A percentile compares a stretch with the other conserved stretches of the same genome.
Evolutionary conservation across 2,329 filamentous ascomycete species (phyloP).

Genomic region (Neoarthrinium moseri): DNA sequence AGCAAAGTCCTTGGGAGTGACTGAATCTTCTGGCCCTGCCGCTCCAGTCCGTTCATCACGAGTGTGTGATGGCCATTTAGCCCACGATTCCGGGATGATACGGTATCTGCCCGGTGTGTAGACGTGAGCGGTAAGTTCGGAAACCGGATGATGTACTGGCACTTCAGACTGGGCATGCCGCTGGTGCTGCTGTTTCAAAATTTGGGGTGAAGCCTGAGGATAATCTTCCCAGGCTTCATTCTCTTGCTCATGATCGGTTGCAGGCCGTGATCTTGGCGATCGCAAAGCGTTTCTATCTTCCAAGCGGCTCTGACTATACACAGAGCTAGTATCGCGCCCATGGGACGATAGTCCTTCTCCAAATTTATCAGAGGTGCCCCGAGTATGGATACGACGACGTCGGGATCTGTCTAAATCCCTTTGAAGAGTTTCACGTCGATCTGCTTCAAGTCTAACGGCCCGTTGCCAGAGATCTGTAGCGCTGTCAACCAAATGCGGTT

Average conservation of each 20-base stretch:
- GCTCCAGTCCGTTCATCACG: constrained; percentile 23
- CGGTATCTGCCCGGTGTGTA: constrained; percentile 7
- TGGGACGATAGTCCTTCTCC: neutral
- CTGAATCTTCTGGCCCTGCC: constrained; percentile 23
- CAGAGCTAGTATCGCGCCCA: constrained; percentile 1
- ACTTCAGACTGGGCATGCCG: constrained; percentile 23
- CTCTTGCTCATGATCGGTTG: neutral
- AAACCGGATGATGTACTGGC: constrained; percentile 8
- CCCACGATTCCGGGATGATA: constrained; percentile 28
- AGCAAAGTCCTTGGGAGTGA: constrained; percentile 25
- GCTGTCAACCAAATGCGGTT: constrained; percentile 9
- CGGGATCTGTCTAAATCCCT: neutral
- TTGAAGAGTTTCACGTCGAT: constrained; percentile 2
- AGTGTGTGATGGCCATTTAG: constrained; percentile 31
- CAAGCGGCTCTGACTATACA: neutral
- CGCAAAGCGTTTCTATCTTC: neutral
- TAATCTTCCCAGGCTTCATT: constrained; percentile 20
- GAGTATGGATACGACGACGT: neutral
- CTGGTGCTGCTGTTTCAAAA: constrained; percentile 27
- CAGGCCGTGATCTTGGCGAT: neutral
- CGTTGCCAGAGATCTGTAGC: constrained; percentile 14
- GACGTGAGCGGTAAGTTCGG: constrained; percentile 8
- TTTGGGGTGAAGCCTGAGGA: too few relatives aligned
- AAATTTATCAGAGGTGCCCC: neutral
- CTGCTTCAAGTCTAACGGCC: constrained; percentile 11